Percentiles rank a stretch among this genome's conserved stretches.
Evolutionary conservation across 306 rosid species (phyloP).

Genomic region (Sicyos baderoa): DNA sequence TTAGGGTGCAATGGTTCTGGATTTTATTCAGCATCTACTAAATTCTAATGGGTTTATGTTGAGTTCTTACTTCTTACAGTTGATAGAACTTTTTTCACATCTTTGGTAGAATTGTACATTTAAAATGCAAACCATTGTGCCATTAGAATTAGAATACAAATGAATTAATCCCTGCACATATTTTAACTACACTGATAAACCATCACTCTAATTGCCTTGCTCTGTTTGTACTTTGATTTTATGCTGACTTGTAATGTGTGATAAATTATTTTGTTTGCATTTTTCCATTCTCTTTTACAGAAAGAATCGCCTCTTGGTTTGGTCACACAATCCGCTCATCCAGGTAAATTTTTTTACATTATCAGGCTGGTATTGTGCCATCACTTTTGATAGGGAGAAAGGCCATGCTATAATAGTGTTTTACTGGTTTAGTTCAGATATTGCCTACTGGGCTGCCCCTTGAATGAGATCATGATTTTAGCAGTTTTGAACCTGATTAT

Average conservation of each 20-base stretch:
- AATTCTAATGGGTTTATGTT: too few species aligned
- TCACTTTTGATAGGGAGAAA: background rate
- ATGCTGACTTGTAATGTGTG: background rate
- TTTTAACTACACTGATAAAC: background rate
- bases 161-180: background rate
- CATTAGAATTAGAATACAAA: background rate
- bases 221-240: background rate
- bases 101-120: background rate
- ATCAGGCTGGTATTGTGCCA: background rate
- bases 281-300: slow-evolving; percentile 34
- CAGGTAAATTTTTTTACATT: slow-evolving; percentile 34
- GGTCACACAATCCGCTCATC: slow-evolving; percentile 80
- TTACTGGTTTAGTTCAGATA: background rate
- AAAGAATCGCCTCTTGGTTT: slow-evolving; percentile 69
- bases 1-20: background rate
- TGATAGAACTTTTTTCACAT: background rate
- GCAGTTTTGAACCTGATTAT: background rate
- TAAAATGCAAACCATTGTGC: background rate
- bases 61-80: too few species aligned
- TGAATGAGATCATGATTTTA: background rate
- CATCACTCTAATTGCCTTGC: background rate
- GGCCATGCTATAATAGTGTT: background rate
- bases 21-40: too few species aligned
- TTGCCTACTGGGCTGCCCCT: too few species aligned
- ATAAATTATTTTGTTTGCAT: background rate